Conservation (phyloP, 192 early-diverging fungal species). For the Chytriomyces sp. region DNA sequence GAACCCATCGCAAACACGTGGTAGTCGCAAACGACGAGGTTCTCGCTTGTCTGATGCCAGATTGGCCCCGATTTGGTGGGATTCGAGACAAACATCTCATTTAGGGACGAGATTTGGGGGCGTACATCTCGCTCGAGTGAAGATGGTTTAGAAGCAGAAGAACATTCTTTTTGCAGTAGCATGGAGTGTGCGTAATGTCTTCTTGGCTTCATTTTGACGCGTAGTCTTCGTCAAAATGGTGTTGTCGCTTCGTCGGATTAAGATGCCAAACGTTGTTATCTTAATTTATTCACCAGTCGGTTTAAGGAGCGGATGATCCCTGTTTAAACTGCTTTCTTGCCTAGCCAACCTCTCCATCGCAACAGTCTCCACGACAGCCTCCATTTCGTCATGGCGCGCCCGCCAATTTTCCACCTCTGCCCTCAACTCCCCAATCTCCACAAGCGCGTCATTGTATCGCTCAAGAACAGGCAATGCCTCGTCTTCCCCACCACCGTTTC, state of each 20-base stretch:
- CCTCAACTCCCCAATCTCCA: conserved; percentile 35
- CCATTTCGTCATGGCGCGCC: conserved; percentile 33
- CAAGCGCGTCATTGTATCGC: conserved; percentile 37
- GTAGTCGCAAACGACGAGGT: conserved; percentile 21
- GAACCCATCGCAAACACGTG: conserved; percentile 6
- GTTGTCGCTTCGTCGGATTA: no score
- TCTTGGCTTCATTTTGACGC: neutral
- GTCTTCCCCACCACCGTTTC: neutral
- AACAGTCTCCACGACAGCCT: conserved; percentile 28
- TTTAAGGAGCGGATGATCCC: no score
- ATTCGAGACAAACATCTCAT: conserved; percentile 7
- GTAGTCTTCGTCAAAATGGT: no score
- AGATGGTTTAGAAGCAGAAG: conserved; percentile 4
- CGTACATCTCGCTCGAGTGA: neutral
- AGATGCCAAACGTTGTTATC: no score
- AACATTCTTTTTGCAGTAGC: conserved; percentile 17
- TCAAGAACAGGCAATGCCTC: neutral
- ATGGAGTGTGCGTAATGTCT: conserved; percentile 10
- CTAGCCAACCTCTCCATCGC: conserved; percentile 8
- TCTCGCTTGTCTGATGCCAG: conserved; percentile 9
- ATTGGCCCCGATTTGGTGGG: conserved; percentile 1
- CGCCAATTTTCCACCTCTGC: conserved; percentile 29
- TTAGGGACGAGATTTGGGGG: neutral
- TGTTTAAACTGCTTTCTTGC: neutral
- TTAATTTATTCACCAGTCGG: no score